Evolutionary conservation across 495 filamentous ascomycete species (phyloP).

Genomic region (Aspergillus heteromorphus): DNA sequence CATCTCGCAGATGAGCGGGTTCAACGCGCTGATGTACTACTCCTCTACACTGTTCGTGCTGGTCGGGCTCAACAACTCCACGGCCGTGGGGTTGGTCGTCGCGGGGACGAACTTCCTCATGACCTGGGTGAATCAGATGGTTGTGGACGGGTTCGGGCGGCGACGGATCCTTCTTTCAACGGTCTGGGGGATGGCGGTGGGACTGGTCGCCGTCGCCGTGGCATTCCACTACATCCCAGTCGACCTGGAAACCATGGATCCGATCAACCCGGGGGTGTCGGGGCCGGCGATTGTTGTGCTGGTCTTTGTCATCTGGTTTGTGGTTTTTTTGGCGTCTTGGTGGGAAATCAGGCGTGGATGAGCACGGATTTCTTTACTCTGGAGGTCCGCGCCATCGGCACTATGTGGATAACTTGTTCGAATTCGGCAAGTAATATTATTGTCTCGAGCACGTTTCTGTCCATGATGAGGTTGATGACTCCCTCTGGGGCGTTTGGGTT

Average conservation of each 20-base stretch:
- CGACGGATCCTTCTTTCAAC: constrained; percentile 40
- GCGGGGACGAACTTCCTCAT: constrained; percentile 49
- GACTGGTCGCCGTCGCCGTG: constrained; percentile 39
- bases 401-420: constrained; percentile 45
- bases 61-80: constrained; percentile 46
- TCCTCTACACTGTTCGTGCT: constrained; percentile 46
- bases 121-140: constrained; percentile 40
- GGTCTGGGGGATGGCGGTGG: constrained; percentile 39
- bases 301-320: no score
- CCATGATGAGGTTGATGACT: constrained; percentile 44
- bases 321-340: no score
- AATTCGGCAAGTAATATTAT: constrained; percentile 51
- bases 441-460: constrained; percentile 46
- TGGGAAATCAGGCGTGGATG: constrained; percentile 45
- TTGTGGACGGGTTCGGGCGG: constrained; percentile 43
- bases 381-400: constrained; percentile 46
- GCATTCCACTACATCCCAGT: constrained; percentile 47
- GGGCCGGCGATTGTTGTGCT: no score
- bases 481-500: constrained; percentile 48
- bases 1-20: constrained; percentile 42
- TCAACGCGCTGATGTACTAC: constrained; percentile 46
- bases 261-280: no score
- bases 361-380: constrained; percentile 44
- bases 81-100: constrained; percentile 43
- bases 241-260: constrained; percentile 29